Conservation (phyloP, 306 rosid genomes). For the Senna tora region DNA sequence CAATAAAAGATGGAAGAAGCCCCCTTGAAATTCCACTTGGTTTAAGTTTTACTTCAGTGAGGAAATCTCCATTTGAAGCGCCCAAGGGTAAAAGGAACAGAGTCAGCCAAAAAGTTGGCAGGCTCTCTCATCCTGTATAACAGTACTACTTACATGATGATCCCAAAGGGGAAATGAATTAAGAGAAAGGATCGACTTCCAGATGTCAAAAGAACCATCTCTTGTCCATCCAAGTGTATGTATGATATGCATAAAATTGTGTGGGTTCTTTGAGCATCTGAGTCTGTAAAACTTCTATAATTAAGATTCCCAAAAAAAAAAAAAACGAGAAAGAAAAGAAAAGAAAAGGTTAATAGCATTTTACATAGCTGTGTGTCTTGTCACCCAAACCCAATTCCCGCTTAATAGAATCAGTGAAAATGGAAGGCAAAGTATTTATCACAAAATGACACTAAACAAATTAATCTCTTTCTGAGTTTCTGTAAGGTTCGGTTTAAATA, state of each 20-base stretch:
- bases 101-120: slow-evolving; percentile 81
- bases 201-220: slow-evolving; percentile 51
- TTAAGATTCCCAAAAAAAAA: slow-evolving; percentile 8
- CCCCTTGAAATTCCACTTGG: slow-evolving; percentile 37
- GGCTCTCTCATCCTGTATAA: slow-evolving; percentile 48
- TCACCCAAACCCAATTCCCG: slow-evolving; percentile 3
- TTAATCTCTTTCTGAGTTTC: too few relatives aligned
- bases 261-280: slow-evolving; percentile 55
- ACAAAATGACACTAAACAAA: too few relatives aligned
- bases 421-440: neutral
- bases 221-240: slow-evolving; percentile 40
- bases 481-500: too few relatives aligned
- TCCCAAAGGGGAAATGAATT: slow-evolving; percentile 50
- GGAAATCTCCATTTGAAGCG: slow-evolving; percentile 42
- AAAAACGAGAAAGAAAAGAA: slow-evolving; percentile 18
- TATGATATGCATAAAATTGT: slow-evolving; percentile 40
- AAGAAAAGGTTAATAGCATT: slow-evolving; percentile 26
- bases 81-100: slow-evolving; percentile 30
- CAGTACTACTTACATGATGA: slow-evolving; percentile 36
- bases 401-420: neutral
- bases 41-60: slow-evolving; percentile 29
- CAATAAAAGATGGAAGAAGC: slow-evolving; percentile 42
- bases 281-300: slow-evolving; percentile 33
- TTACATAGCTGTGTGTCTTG: neutral
- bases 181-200: slow-evolving; percentile 37